Evolutionary conservation across 2,329 filamentous ascomycete genomes (phyloP).

Genomic region (Aspergillus costaricaensis): DNA sequence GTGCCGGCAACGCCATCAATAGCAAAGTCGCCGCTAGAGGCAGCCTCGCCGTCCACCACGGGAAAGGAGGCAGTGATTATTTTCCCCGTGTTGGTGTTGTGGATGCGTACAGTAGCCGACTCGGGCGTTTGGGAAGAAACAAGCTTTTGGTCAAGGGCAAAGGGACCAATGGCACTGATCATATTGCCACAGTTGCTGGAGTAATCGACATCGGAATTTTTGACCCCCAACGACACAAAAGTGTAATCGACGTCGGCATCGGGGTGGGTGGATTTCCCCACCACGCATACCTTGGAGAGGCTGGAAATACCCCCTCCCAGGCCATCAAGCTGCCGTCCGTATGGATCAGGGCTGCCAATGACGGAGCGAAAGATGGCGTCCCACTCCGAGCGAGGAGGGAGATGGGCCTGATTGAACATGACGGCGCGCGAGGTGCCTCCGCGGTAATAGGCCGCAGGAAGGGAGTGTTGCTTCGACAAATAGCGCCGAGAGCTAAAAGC

Average conservation of each 20-base stretch:
- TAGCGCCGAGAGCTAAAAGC: background rate
- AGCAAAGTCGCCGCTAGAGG: slow-evolving; percentile 55
- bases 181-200: slow-evolving; percentile 78
- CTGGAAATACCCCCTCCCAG: slow-evolving; percentile 70
- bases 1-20: slow-evolving; percentile 67
- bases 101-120: slow-evolving; percentile 54
- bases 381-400: slow-evolving; percentile 55
- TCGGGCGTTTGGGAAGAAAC: background rate
- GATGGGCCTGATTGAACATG: slow-evolving; percentile 57
- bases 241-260: slow-evolving; percentile 69
- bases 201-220: slow-evolving; percentile 62
- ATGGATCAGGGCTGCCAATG: slow-evolving; percentile 66
- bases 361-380: slow-evolving; percentile 57
- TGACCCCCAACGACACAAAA: slow-evolving; percentile 69
- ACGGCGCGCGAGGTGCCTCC: slow-evolving; percentile 71
- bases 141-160: slow-evolving; percentile 53
- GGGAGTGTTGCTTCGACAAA: slow-evolving; percentile 11
- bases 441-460: slow-evolving; percentile 63
- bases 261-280: slow-evolving; percentile 53
- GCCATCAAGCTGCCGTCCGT: slow-evolving; percentile 71
- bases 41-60: slow-evolving; percentile 52
- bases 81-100: slow-evolving; percentile 72
- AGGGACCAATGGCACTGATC: slow-evolving; percentile 67
- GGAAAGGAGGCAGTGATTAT: slow-evolving; percentile 61
- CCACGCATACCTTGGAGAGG: slow-evolving; percentile 70